Conservation (phyloP, 2,329 filamentous ascomycete genomes). For the Diaporthe eres region DNA sequence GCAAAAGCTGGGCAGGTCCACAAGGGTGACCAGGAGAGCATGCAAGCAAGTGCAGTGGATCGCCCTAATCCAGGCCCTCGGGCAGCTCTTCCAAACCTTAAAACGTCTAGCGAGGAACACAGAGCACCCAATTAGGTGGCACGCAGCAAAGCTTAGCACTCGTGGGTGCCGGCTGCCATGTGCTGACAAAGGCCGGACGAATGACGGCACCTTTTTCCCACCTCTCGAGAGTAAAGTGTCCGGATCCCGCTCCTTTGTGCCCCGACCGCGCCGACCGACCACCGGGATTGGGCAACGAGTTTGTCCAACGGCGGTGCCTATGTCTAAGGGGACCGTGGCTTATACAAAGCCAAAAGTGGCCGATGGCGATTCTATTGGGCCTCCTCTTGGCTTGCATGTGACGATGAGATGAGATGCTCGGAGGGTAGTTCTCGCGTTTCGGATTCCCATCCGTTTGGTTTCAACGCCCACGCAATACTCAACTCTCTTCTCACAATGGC, state of each 20-base stretch:
- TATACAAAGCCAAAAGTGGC: background rate
- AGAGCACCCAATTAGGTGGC: constrained; percentile 3
- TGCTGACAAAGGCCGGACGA: constrained; percentile 25
- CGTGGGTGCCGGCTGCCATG: background rate
- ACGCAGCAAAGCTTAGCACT: constrained; percentile 4
- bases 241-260: background rate
- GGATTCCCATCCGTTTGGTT: constrained; percentile 3
- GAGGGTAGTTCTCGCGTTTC: constrained; percentile 19
- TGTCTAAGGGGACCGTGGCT: background rate
- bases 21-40: background rate
- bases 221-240: background rate
- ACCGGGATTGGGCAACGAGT: background rate
- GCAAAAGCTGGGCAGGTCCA: constrained; percentile 10
- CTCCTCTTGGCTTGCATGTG: background rate
- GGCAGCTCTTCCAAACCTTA: constrained; percentile 11
- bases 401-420: background rate
- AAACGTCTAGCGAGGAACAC: background rate
- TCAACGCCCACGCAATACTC: background rate
- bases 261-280: background rate
- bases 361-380: background rate
- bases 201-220: constrained; percentile 1
- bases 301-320: background rate
- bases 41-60: constrained; percentile 8
- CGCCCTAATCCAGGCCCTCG: background rate
- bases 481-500: constrained; percentile 5